Conservation (phyloP, 805 yeast species). For the Sugiyamaella marilandica region DNA sequence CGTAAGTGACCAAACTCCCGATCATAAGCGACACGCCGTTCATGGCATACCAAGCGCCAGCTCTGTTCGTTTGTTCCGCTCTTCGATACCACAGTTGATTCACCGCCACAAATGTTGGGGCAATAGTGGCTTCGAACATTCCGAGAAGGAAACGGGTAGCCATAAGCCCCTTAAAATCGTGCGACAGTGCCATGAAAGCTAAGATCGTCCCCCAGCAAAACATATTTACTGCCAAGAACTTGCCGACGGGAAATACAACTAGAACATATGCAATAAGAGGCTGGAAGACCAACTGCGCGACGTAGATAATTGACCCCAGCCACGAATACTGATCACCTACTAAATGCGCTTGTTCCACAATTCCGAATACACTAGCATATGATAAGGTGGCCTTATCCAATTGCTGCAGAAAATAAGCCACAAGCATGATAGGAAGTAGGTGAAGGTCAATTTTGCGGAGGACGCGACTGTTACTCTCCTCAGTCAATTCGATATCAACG, state of each 20-base stretch:
- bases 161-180: conserved; percentile 43
- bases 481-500: background rate
- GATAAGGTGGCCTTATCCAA: conserved; percentile 48
- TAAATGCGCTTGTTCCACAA: conserved; percentile 24
- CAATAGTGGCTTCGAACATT: conserved; percentile 46
- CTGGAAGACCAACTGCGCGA: conserved; percentile 44
- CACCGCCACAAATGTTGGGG: conserved; percentile 53
- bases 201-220: conserved; percentile 18
- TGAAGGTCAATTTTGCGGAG: conserved; percentile 23
- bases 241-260: conserved; percentile 18
- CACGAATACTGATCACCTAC: conserved; percentile 37
- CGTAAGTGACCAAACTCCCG: conserved; percentile 49
- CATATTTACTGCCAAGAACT: conserved; percentile 15
- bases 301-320: conserved; percentile 41
- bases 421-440: conserved; percentile 15
- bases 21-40: conserved; percentile 42
- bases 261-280: conserved; percentile 42
- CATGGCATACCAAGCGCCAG: conserved; percentile 39
- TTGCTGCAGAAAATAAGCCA: conserved; percentile 18
- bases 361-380: conserved; percentile 48
- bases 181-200: conserved; percentile 31
- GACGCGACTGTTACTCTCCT: background rate
- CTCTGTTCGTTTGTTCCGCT: conserved; percentile 42
- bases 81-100: conserved; percentile 55
- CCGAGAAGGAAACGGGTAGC: conserved; percentile 49